Percentiles rank a stretch among this genome's conserved stretches.
These are phyloP conservation scores for Corymbia citriodora DNA, from an alignment of 441 rosid species.

Conservation along the genomic window DNA sequence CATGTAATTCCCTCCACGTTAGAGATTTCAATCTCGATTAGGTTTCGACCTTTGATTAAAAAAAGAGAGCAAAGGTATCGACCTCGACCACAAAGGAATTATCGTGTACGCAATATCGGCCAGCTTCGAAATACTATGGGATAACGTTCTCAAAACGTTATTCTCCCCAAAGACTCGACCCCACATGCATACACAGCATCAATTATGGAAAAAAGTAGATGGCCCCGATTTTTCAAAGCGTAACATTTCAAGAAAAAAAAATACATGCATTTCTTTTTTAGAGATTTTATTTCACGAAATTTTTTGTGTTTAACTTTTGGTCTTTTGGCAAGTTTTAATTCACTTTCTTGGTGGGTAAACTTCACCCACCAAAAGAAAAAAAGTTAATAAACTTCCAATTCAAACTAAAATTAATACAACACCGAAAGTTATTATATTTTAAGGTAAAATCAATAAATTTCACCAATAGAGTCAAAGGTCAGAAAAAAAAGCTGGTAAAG, in stretches of 20 bases:
- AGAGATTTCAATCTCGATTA: neutral
- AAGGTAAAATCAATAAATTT: neutral
- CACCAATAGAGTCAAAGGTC: accelerated
- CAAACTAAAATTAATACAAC: neutral
- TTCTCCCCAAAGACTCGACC: too few relatives aligned
- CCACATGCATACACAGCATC: too few relatives aligned
- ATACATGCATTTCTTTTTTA: too few relatives aligned
- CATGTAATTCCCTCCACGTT: too few relatives aligned
- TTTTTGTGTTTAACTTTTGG: neutral
- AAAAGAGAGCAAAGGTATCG: too few relatives aligned
- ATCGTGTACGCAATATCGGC: too few relatives aligned
- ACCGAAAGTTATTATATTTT: neutral
- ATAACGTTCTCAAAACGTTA: too few relatives aligned
- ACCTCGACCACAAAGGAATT: too few relatives aligned
- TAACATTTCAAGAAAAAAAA: neutral
- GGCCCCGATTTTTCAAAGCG: too few relatives aligned
- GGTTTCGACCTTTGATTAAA: neutral
- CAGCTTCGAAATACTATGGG: too few relatives aligned
- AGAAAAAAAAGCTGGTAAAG: accelerated
- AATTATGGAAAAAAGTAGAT: too few relatives aligned
- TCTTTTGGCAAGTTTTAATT: neutral
- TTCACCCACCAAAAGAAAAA: neutral
- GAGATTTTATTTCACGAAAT: too few relatives aligned
- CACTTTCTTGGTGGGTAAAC: neutral
- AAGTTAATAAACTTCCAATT: neutral